phyloP scores from a whole-genome alignment of 2,329 filamentous ascomycete genomes.

The Drechslera avenae region DNA sequence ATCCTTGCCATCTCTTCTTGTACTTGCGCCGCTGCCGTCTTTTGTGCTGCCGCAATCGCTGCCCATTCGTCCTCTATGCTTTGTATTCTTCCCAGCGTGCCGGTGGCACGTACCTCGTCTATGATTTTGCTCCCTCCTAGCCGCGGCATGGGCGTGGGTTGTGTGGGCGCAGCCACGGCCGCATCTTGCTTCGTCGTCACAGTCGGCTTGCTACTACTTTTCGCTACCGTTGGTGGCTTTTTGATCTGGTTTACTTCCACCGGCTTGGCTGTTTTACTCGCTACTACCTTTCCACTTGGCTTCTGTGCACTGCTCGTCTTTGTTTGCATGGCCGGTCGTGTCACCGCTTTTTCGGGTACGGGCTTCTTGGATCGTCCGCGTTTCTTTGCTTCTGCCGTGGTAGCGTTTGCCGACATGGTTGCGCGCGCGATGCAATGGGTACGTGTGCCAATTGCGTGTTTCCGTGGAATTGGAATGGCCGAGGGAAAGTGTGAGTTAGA shows the following conservation, averaged over 20 bases:
- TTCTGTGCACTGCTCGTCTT: conserved; percentile 17
- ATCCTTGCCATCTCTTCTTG: too few species aligned
- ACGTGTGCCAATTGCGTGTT: not conserved
- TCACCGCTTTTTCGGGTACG: conserved; percentile 24
- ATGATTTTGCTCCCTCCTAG: conserved; percentile 45
- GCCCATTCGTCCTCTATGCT: not conserved
- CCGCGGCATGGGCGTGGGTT: too few species aligned
- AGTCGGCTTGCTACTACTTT: conserved; percentile 16
- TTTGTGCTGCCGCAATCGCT: too few species aligned
- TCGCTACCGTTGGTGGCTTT: conserved; percentile 15
- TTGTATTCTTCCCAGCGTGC: conserved; percentile 23
- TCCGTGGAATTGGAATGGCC: not conserved
- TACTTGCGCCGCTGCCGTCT: too few species aligned
- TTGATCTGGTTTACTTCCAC: conserved; percentile 16
- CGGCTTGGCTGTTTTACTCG: conserved; percentile 21
- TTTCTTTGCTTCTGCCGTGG: conserved; percentile 31
- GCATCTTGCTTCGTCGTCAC: conserved; percentile 18
- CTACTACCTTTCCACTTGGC: conserved; percentile 29
- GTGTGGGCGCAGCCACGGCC: too few species aligned
- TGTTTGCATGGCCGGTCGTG: conserved; percentile 12
- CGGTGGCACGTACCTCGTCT: conserved; percentile 25
- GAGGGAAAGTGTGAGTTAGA: not conserved
- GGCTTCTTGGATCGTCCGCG: conserved; percentile 44
- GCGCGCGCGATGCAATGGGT: conserved; percentile 12
- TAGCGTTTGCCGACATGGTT: conserved; percentile 19